These are phyloP conservation scores for Alternaria triticina DNA, from an alignment of 2,329 filamentous ascomycete genomes.

Conservation along the genomic window DNA sequence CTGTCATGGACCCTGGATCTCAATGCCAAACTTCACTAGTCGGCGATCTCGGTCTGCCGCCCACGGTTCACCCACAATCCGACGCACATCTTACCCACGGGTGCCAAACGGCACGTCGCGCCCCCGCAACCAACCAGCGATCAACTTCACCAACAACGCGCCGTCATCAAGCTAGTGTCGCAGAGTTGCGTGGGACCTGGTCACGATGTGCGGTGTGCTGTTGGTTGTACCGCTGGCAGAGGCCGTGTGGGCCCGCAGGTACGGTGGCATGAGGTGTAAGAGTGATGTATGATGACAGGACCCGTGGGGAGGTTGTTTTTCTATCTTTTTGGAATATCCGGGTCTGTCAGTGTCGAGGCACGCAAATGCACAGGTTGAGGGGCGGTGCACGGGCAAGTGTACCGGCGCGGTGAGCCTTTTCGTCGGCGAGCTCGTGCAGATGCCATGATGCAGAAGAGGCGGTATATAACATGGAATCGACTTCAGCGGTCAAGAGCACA, in stretches of 20 bases:
- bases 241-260: background rate
- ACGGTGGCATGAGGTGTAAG: background rate
- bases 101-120: background rate
- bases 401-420: background rate
- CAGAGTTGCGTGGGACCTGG: background rate
- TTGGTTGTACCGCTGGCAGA: slow-evolving; percentile 1
- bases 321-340: background rate
- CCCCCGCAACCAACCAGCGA: background rate
- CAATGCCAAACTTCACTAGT: background rate
- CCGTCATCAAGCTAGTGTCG: background rate
- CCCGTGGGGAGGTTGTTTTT: background rate
- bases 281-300: background rate
- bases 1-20: background rate
- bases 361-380: background rate
- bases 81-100: slow-evolving; percentile 3
- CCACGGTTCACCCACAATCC: slow-evolving; percentile 1
- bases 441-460: background rate
- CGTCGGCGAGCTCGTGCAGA: slow-evolving; percentile 1
- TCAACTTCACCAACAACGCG: background rate
- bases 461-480: slow-evolving; percentile 2
- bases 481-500: background rate
- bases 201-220: slow-evolving; percentile 1
- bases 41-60: background rate
- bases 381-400: background rate
- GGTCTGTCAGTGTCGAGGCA: slow-evolving; percentile 1